Evolutionary conservation across 805 yeast species (phyloP).

Genomic region (Candida oleophila): DNA sequence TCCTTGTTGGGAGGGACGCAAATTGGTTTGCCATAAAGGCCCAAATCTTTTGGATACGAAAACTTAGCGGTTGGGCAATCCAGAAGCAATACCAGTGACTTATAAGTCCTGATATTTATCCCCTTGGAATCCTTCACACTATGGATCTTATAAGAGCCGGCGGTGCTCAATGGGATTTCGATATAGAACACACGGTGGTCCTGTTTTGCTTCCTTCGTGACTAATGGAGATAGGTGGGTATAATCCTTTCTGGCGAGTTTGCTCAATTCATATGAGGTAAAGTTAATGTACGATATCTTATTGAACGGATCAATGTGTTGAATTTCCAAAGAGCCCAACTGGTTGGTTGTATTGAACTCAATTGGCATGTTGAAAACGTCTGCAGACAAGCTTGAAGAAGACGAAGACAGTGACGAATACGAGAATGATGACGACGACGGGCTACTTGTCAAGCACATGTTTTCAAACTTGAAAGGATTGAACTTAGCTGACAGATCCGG

Average conservation of each 20-base stretch:
- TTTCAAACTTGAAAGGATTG: slow-evolving; percentile 65
- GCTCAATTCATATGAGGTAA: slow-evolving; percentile 55
- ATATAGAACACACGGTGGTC: slow-evolving; percentile 52
- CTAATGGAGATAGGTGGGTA: slow-evolving; percentile 21
- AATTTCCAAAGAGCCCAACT: slow-evolving; percentile 65
- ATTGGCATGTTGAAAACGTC: slow-evolving; percentile 55
- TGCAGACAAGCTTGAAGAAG: slow-evolving; percentile 18
- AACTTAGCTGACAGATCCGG: slow-evolving; percentile 89
- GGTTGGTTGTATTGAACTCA: slow-evolving; percentile 75
- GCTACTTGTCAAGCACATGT: slow-evolving; percentile 50
- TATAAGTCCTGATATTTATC: slow-evolving; percentile 57
- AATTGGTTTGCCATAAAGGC: slow-evolving; percentile 34
- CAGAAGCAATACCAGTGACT: slow-evolving; percentile 64
- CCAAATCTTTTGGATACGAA: slow-evolving; percentile 27
- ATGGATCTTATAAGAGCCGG: slow-evolving; percentile 76
- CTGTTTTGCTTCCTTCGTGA: slow-evolving; percentile 21
- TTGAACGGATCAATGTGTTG: slow-evolving; percentile 58
- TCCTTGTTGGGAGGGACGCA: slow-evolving; percentile 56
- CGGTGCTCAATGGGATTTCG: slow-evolving; percentile 60
- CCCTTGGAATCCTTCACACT: slow-evolving; percentile 66
- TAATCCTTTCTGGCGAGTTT: slow-evolving; percentile 31
- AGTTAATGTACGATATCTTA: slow-evolving; percentile 47
- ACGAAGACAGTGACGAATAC: slow-evolving; percentile 20
- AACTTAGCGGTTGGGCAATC: slow-evolving; percentile 76
- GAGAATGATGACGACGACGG: slow-evolving; percentile 42